Evolutionary conservation across 768 basidiomycete species (phyloP), one percentile per base, ranked within the genome.

Genomic region (Flagelloscypha sp.): DNA sequence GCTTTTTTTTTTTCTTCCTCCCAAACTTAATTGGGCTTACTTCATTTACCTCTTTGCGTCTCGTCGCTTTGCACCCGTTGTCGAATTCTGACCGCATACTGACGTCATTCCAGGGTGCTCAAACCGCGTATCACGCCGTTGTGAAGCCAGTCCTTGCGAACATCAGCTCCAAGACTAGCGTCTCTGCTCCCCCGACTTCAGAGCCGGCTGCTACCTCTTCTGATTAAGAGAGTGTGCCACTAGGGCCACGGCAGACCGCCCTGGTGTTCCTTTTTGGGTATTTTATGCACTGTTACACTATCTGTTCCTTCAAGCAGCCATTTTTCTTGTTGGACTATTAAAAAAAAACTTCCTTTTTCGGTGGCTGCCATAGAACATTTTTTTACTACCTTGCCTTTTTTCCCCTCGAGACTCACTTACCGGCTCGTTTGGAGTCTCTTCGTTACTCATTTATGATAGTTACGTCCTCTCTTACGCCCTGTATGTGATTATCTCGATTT

Each of bases 141-240:
- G 60, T 97, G 57, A 84, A 84, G 57, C 93, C 90, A 25, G 57
- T 89, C 33, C 71, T 95, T 49, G 63, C 68, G 45, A 84, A 82
- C 61, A 54, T 78, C 48, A 66, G 65, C 42, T 54, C 61, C 27
- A 61, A 62, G 28, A 54, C 60, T 35, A 62, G 66, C 36, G 48
- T 60, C 17, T 57, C 66, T 40, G 65, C 65, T 36, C 62, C 65
- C 24, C 61, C 70, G 24, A 62, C 67, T 19, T 69, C n/a, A n/a
- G n/a, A n/a, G n/a, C n/a, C n/a, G n/a, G n/a, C n/a, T n/a, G n/a
- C n/a, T n/a, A n/a, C n/a, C n/a, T n/a, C n/a, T n/a, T n/a, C n/a
- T n/a, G 32, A 33, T 13, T 4, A 20, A 20, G 19, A 33, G 15
- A 33, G 31, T 18, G 7, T 7, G 31, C 19, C 32, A 6, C 32